These are phyloP conservation scores for Candida maris DNA, from an alignment of 805 yeast genomes.

Conservation along the genomic window DNA sequence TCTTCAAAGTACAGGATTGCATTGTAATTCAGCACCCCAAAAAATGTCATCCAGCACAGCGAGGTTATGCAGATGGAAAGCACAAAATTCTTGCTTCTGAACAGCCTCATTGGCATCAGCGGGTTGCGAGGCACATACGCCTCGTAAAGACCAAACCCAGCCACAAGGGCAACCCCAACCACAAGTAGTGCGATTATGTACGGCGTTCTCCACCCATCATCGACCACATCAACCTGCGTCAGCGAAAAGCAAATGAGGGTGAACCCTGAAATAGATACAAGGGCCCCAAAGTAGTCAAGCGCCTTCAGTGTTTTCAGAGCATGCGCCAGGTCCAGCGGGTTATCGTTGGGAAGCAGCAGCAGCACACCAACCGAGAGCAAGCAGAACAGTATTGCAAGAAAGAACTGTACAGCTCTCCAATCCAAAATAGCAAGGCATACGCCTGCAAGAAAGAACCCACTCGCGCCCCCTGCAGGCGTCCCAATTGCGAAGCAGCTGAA, in stretches of 20 bases:
- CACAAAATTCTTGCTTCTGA: conserved; percentile 37
- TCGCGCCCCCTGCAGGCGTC: conserved; percentile 45
- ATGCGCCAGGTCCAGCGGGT: conserved; percentile 23
- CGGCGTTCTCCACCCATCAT: conserved; percentile 43
- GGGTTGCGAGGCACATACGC: conserved; percentile 37
- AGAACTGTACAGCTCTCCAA: conserved; percentile 43
- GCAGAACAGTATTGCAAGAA: conserved; percentile 37
- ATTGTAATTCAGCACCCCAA: conserved; percentile 39
- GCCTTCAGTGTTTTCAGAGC: conserved; percentile 22
- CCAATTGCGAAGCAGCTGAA: conserved; percentile 44
- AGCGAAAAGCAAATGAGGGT: conserved; percentile 41
- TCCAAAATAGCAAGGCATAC: conserved; percentile 36
- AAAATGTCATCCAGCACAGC: conserved; percentile 41
- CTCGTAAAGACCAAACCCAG: conserved; percentile 37
- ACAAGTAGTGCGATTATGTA: conserved; percentile 43
- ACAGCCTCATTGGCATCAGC: conserved; percentile 45
- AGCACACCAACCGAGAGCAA: conserved; percentile 19
- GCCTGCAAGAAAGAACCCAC: conserved; percentile 43
- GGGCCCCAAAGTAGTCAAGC: conserved; percentile 43
- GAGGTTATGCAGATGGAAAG: conserved; percentile 36
- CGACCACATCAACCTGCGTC: conserved; percentile 40
- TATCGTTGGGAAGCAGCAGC: conserved; percentile 37
- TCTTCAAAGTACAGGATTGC: conserved; percentile 42
- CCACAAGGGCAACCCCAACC: conserved; percentile 35
- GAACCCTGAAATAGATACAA: conserved; percentile 38